A percentile compares a stretch with the other conserved stretches of the same genome.
Evolutionary conservation across 768 basidiomycete species (phyloP).

Genomic region (Flagelloscypha sp.): DNA sequence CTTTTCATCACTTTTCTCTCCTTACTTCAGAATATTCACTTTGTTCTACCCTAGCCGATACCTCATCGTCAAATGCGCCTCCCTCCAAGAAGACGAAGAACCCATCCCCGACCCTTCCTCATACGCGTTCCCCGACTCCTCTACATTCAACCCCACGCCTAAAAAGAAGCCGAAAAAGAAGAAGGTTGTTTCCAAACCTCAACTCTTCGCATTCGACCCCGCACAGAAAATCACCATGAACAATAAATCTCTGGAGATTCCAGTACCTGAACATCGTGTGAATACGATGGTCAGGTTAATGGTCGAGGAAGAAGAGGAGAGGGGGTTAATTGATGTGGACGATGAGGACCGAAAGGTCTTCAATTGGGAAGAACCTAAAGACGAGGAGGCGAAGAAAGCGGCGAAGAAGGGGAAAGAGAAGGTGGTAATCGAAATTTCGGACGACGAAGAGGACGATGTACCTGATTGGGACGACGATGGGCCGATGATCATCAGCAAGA

Average conservation of each 20-base stretch:
- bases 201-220: conserved; percentile 44
- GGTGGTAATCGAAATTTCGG: conserved; percentile 15
- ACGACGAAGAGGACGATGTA: conserved; percentile 12
- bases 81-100: conserved; percentile 6
- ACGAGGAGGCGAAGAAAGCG: conserved; percentile 12
- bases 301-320: conserved; percentile 29
- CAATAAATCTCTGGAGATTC: conserved; percentile 37
- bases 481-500: conserved; percentile 19
- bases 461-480: conserved; percentile 13
- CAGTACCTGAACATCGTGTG: conserved; percentile 49
- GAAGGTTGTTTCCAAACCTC: conserved; percentile 15
- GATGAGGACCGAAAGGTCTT: conserved; percentile 43
- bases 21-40: background rate
- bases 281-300: too few relatives aligned
- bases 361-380: conserved; percentile 12
- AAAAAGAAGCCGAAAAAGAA: conserved; percentile 14
- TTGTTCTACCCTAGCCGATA: conserved; percentile 41
- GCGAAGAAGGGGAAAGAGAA: conserved; percentile 7
- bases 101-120: background rate
- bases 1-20: background rate
- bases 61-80: conserved; percentile 41
- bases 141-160: background rate
- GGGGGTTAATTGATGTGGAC: conserved; percentile 39
- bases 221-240: conserved; percentile 32
- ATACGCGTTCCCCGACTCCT: conserved; percentile 2